Base-by-base conservation (phyloP, 805 yeast species). In the Sugiyamaella marilandica region DNA sequence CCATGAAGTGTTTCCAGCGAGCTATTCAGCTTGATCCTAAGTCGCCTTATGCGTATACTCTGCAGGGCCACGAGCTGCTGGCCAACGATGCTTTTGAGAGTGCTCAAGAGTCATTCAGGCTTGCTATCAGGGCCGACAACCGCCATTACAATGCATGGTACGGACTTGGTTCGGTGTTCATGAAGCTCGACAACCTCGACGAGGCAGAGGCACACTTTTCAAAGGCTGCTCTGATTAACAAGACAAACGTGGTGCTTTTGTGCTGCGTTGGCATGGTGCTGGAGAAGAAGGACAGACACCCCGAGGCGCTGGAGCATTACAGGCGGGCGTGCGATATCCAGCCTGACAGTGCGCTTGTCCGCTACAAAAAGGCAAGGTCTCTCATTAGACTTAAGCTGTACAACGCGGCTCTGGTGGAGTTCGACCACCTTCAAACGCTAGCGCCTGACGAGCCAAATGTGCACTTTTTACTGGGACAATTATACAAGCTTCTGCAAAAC, bases 371-470 rank as follows among this genome's bases (percentile, higher is more conserved):
- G 68, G 97, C 96, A 0, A 94, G 92, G 61, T 72, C 87, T 16
- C 72, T 90, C 47, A 83, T 87, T 57, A 71, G 85, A 2, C 74
- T 87, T 78, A 85, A 84, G 55, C 78, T 81, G 55, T 89, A 81
- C 64, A 80, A 80, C 24, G 81, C 78, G 49, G 95, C 98, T 0
- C 71, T 90, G 53, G 76, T 75, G 36, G 87, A 83, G 64, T 86
- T 94, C 64, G 90, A 87, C 62, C 74, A 76, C 45, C 76, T 94
- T 50, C 81, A 79, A 57, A 78, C 80, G 26, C 70, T 88, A 51
- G 96, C 95, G 0, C 97, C 99, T 0, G 95, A 92, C 66, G 98
- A 92, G 66, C 95, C 97, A 0, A 83, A 88, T 50, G 96, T 92
- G 26, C 98, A 92, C 68, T 89, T 86, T 68, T 71, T 91, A 41